Base-by-base conservation (phyloP, 169 alveolate species). In the Cryptosporidium felis region DNA sequence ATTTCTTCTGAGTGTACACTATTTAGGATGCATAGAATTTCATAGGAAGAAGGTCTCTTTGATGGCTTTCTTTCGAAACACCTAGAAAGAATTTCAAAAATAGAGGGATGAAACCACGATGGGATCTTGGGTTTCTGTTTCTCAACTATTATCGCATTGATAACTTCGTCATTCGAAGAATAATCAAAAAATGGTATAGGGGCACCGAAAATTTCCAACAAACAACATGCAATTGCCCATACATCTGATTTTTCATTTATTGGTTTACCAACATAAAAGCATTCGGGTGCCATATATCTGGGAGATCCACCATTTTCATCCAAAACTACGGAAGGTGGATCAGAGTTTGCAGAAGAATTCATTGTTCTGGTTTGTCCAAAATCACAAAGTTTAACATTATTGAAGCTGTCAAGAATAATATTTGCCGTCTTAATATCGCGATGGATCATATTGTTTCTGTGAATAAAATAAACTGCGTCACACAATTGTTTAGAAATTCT, bases 281-380 rank as follows among this genome's bases (percentile, higher is more conserved):
- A 92, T 47, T 92, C 95, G 1, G 95, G 95, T 51, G 95, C 95
- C 95, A 92, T 92, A 44, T 92, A 92, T 12, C 95, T 90, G 26
- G 94, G 94, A 6, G 94, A 91, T 12, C 95, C 95, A 41, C 95
- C 95, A 79, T 92, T 92, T 56, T 92, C 95, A 53, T 92, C 95
- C 16, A 92, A 79, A 32, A 66, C 63, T 34, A 92, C 82, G 1
- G 74, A 65, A 4, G 44, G 38, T 1, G 85, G 9, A 23, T 36
- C 56, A 30, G 66, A 36, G 44, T 80, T 91, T 14, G 93, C 91
- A 59, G 61, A 51, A 32, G 59, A 56, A 41, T 62, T 89, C 61
- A 92, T 45, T n/a, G 89, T 63, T 59, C 94, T 80, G 9, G 95
- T 89, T 74, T 92, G 92, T 28, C 95, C 95, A 67, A 92, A 92